Percentiles rank a stretch among this genome's conserved stretches.
These are phyloP conservation scores for Ligustrum vulgare DNA, from an alignment of 257 asterid genomes.

Conservation along the genomic window DNA sequence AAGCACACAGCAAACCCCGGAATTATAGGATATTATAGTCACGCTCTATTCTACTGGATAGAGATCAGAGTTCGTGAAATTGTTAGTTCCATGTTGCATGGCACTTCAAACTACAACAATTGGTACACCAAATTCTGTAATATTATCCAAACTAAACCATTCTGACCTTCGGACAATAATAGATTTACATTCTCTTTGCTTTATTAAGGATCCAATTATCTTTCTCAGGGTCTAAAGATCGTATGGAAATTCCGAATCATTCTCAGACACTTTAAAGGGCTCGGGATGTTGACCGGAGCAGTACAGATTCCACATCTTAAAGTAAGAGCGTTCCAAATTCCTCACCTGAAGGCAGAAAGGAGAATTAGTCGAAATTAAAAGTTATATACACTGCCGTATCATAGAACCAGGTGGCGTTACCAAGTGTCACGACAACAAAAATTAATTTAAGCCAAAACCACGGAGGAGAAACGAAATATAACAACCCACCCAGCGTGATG, in stretches of 20 bases:
- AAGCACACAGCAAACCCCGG: neutral
- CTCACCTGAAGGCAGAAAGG: conserved; percentile 51
- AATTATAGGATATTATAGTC: neutral
- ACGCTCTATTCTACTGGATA: neutral
- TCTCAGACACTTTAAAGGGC: conserved; percentile 81
- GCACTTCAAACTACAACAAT: neutral
- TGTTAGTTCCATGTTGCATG: neutral
- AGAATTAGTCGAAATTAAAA: neutral
- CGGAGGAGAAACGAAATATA: neutral
- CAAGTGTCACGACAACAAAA: neutral
- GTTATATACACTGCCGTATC: neutral
- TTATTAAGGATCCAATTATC: conserved; percentile 49
- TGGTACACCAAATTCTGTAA: conserved; percentile 15
- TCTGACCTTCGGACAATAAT: conserved; percentile 14
- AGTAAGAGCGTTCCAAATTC: conserved; percentile 87
- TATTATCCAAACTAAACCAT: conserved; percentile 15
- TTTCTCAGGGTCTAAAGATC: conserved; percentile 43
- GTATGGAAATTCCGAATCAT: conserved; percentile 62
- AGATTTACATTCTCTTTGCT: conserved; percentile 24
- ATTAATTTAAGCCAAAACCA: neutral
- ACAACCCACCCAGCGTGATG: conserved; percentile 81
- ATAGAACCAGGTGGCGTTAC: neutral
- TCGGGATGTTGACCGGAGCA: conserved; percentile 88
- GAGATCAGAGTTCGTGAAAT: neutral
- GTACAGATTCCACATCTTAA: conserved; percentile 91